These are phyloP conservation scores for Fraxinus angustifolia DNA, from an alignment of 305 asterid species.

Conservation along the genomic window DNA sequence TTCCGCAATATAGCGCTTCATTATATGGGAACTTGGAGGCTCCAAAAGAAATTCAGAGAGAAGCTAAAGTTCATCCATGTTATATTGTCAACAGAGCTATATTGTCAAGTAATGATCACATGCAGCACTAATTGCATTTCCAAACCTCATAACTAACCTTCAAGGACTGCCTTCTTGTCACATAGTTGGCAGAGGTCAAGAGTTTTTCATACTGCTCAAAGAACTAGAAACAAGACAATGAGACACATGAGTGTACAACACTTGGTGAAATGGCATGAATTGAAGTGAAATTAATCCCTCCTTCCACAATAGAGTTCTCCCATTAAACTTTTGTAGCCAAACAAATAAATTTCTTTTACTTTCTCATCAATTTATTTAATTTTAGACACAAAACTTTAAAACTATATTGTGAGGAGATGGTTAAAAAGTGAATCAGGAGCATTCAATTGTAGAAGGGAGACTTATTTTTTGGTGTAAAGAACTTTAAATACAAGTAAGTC, in stretches of 20 bases:
- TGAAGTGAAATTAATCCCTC: not conserved
- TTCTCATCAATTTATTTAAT: not conserved
- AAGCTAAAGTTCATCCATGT: constrained; percentile 52
- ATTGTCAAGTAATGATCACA: constrained; percentile 26
- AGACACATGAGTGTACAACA: constrained; percentile 13
- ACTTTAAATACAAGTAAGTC: constrained; percentile 15
- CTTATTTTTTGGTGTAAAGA: not conserved
- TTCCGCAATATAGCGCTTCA: constrained; percentile 87
- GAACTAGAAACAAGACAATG: constrained; percentile 48
- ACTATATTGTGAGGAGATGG: not conserved
- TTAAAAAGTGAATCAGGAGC: not conserved
- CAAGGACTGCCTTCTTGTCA: constrained; percentile 96
- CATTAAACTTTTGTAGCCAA: not conserved
- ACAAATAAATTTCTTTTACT: not conserved
- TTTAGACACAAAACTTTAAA: not conserved
- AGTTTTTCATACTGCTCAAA: constrained; percentile 88
- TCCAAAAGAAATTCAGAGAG: constrained; percentile 91
- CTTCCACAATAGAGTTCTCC: not conserved
- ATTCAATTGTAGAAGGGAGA: not conserved
- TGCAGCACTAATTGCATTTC: constrained; percentile 15
- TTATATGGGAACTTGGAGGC: constrained; percentile 76
- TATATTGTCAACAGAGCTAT: constrained; percentile 17
- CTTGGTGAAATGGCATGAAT: constrained; percentile 8
- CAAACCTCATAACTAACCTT: constrained; percentile 56
- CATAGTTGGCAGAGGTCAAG: constrained; percentile 76